Percentiles rank a stretch among this genome's conserved stretches.
These are phyloP conservation scores for Meyerozyma guilliermondii DNA, from an alignment of 1,139 yeast species.

Conservation along the genomic window DNA sequence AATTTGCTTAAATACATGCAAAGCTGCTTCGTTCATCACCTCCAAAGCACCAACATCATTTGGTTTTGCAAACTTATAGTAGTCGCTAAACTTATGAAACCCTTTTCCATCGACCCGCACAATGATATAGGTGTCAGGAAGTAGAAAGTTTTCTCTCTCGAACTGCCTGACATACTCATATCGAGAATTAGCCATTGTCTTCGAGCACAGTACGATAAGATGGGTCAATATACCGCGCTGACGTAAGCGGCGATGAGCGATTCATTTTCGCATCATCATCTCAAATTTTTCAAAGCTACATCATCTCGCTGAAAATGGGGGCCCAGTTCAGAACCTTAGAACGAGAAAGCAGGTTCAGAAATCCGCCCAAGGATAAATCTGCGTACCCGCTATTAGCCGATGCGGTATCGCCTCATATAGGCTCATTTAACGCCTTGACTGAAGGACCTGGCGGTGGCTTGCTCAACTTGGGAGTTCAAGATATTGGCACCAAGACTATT, in stretches of 20 bases:
- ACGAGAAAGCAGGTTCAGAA: constrained; percentile 76
- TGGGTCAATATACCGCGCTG: neutral
- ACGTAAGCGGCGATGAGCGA: neutral
- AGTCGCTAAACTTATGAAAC: constrained; percentile 76
- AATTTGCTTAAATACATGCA: constrained; percentile 52
- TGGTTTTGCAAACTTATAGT: constrained; percentile 77
- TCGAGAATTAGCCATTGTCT: constrained; percentile 67
- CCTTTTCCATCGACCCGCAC: constrained; percentile 92
- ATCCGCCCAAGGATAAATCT: constrained; percentile 84
- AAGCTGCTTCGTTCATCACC: constrained; percentile 81
- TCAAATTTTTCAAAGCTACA: constrained; percentile 5
- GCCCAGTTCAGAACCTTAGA: constrained; percentile 79
- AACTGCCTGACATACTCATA: constrained; percentile 82
- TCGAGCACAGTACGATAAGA: too few relatives aligned
- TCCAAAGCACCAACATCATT: constrained; percentile 73
- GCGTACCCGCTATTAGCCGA: constrained; percentile 79
- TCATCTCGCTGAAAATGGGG: constrained; percentile 18
- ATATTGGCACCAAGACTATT: constrained; percentile 79
- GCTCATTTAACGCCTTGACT: constrained; percentile 91
- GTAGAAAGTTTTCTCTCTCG: constrained; percentile 66
- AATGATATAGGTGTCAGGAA: constrained; percentile 79
- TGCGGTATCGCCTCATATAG: constrained; percentile 93
- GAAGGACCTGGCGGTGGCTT: constrained; percentile 85
- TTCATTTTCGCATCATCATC: constrained; percentile 3
- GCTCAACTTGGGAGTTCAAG: constrained; percentile 78